Base-by-base conservation (phyloP, 2,329 filamentous ascomycete species). In the Alternaria atra region DNA sequence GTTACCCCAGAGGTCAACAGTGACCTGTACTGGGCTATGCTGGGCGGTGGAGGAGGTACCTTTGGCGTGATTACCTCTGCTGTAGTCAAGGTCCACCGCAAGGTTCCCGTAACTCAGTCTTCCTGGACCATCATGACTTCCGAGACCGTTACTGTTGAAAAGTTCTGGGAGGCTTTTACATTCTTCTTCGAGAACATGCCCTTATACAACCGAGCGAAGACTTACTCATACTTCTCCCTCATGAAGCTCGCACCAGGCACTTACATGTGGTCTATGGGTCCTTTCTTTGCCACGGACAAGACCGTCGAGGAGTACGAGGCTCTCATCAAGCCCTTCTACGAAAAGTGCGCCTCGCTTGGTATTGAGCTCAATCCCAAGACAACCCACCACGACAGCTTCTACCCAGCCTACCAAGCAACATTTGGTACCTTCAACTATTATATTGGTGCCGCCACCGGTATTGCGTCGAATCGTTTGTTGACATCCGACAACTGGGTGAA, bases 21-120 rank as follows among this genome's bases (percentile, higher is more conserved):
- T 20, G 72, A 75, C 30, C 52, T 82, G 7, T 82, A 78, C 66
- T 75, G 70, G 66, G 78, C 77, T 3, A 71, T 80, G 60, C 73
- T 78, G 30, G 78, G 79, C 56, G 75, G 76, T 25, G 75, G 75
- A n/a, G 74, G 75, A 4, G 71, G 71, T 37, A 77, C 74, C 10
- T 77, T 73, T n/a, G 72, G 75, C n/a, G 70, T 78, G 35, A 61
- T 78, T 35, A 76, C 73, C 2, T 74, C 73, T 15, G 73, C 68
- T n/a, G 64, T 76, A 12, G 67, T 77, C 40, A 74, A 73, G 40
- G 71, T 73, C n/a, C 73, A 75, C 32, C 72, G 71, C 9, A 74
- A 74, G 35, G 60, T 72, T 4, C 71, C 73, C 4, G 74, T 73
- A 1, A 73, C 75, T 5, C 63, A 65, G 1, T 76, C 77, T 6